Conservation (phyloP, 352 stramenopile genomes). For the Globisporangium paroecandrum region DNA sequence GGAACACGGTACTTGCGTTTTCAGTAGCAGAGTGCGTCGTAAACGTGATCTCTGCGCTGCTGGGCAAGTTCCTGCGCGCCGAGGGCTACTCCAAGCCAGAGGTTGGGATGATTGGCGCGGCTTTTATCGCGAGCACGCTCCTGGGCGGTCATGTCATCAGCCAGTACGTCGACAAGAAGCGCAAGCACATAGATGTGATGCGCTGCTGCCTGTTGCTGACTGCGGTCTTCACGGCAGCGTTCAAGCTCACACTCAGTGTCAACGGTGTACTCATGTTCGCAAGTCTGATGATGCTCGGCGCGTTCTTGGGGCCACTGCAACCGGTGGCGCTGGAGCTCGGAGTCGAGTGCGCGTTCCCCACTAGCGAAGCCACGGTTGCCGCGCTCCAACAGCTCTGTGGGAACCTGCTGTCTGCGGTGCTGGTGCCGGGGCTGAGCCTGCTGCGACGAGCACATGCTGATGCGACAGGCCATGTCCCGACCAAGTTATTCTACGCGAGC, state of each 20-base stretch:
- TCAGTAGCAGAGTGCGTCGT: conserved; percentile 63
- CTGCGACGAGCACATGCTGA: conserved; percentile 35
- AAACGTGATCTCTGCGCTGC: conserved; percentile 66
- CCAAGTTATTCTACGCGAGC: conserved; percentile 40
- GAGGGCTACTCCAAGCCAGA: conserved; percentile 58
- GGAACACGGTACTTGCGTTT: conserved; percentile 53
- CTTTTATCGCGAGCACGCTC: conserved; percentile 65
- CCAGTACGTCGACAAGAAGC: conserved; percentile 54
- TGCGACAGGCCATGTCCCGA: conserved; percentile 25
- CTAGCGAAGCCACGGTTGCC: conserved; percentile 66
- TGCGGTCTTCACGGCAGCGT: conserved; percentile 31
- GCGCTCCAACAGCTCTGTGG: conserved; percentile 71
- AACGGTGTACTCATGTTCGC: conserved; percentile 37
- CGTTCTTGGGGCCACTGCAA: conserved; percentile 56
- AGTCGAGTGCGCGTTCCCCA: conserved; percentile 68
- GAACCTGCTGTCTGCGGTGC: conserved; percentile 67
- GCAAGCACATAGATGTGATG: conserved; percentile 50
- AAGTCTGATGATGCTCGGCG: conserved; percentile 43
- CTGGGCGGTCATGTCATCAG: conserved; percentile 65
- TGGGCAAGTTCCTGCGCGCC: conserved; percentile 58
- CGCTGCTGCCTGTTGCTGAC: conserved; percentile 51
- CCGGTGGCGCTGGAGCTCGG: conserved; percentile 64
- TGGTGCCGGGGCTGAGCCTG: conserved; percentile 48
- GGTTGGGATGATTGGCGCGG: conserved; percentile 60
- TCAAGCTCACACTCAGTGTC: conserved; percentile 39